Evolutionary conservation across 768 basidiomycete genomes (phyloP), one percentile per base, ranked within the genome.

Genomic region (Tephrocybe sp.): DNA sequence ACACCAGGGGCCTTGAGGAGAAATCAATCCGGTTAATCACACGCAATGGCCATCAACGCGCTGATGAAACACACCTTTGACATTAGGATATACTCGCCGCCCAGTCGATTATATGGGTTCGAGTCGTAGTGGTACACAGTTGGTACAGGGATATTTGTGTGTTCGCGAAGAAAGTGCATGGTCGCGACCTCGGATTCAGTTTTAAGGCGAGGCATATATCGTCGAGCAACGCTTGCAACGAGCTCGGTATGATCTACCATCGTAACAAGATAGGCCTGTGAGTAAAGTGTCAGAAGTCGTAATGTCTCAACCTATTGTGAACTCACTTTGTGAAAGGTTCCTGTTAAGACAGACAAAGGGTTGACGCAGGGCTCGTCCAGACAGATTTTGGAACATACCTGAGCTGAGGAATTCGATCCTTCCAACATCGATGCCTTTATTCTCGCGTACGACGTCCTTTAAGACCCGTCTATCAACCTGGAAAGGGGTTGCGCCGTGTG

Each of bases 151-250:
- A 92, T 74, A 48, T 71, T 68, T 4, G 88, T 88, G 57, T 81
- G 76, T 58, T 84, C 74, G 44, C 87, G 84, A 23, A 93, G 76
- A 64, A 85, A 93, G n/a, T 79, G 77, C 72, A 93, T 84, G 0
- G 90, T 93, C 3, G 90, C 90, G 7, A 91, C 86, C 63, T 93
- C 91, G 0, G 90, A 92, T 65, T 89, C 86, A 3, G 88, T 91
- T 72, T 93, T 93, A 57, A 91, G 77, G 28, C 86, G 79, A 1
- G 90, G 86, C 88, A 93, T 90, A 66, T 88, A 93, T 9, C 87
- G 81, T 45, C 90, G 84, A 3, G 90, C 90, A 20, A 93, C 88
- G 33, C 90, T 81, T 5, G 87, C 88, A 7, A 93, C 84, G 37
- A 93, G 65, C 51, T 87, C 76, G 45, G 77, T 70, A 14, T 76